Evolutionary conservation across 2,329 filamentous ascomycete genomes (phyloP).

Genomic region (Alternaria atra): DNA sequence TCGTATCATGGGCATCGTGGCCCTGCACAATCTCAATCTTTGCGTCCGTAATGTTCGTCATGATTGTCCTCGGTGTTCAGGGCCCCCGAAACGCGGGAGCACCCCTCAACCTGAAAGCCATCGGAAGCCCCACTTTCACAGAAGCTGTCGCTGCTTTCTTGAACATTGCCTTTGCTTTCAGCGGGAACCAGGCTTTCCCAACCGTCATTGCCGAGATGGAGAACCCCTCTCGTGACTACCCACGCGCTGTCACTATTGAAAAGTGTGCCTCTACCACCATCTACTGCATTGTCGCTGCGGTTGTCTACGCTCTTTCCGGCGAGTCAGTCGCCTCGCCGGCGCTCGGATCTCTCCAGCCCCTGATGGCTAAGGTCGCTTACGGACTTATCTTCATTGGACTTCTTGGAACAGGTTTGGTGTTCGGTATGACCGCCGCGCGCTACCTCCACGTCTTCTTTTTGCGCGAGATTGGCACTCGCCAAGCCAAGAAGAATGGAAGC

Average conservation of each 20-base stretch:
- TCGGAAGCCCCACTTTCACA: slow-evolving; percentile 33
- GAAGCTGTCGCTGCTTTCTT: slow-evolving; percentile 36
- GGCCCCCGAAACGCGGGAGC: slow-evolving; percentile 29
- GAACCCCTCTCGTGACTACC: slow-evolving; percentile 37
- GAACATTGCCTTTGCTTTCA: slow-evolving; percentile 40
- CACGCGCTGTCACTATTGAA: slow-evolving; percentile 37
- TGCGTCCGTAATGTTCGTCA: slow-evolving; percentile 34
- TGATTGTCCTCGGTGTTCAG: slow-evolving; percentile 38
- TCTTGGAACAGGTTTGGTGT: slow-evolving; percentile 36
- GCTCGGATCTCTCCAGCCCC: slow-evolving; percentile 30
- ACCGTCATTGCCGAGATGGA: slow-evolving; percentile 41
- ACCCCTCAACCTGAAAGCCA: slow-evolving; percentile 35
- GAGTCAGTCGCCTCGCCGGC: slow-evolving; percentile 39
- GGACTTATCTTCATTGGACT: slow-evolving; percentile 33
- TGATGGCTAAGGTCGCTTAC: slow-evolving; percentile 37
- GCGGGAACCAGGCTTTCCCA: slow-evolving; percentile 41
- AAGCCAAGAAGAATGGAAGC: slow-evolving; percentile 22
- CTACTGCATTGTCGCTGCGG: slow-evolving; percentile 33
- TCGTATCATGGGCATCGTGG: slow-evolving; percentile 40
- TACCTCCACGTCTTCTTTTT: slow-evolving; percentile 37
- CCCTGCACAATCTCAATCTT: slow-evolving; percentile 37
- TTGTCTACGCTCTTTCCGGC: slow-evolving; percentile 36
- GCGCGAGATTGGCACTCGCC: slow-evolving; percentile 26
- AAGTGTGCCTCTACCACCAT: slow-evolving; percentile 33
- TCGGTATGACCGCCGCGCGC: slow-evolving; percentile 35